Conservation (phyloP, 495 filamentous ascomycete genomes). For the Podospora sp. region DNA sequence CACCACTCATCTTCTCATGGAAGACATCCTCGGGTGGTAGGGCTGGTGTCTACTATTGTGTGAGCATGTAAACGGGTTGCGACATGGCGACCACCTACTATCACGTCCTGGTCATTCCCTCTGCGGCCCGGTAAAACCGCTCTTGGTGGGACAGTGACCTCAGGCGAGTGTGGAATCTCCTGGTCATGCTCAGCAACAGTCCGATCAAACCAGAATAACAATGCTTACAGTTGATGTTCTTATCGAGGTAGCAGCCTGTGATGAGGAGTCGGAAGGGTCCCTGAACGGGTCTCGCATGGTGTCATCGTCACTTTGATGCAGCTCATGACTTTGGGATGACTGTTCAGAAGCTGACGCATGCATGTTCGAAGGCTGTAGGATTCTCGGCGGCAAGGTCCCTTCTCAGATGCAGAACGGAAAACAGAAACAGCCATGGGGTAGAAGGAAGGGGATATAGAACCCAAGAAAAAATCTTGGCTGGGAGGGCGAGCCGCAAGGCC, state of each 20-base stretch:
- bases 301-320: not conserved
- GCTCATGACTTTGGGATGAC: conserved; percentile 12
- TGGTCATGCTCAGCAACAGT: not conserved
- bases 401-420: not conserved
- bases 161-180: not conserved
- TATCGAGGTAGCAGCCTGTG: conserved; percentile 18
- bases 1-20: conserved; percentile 24
- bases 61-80: not conserved
- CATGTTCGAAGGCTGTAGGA: not conserved
- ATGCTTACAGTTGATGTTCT: conserved; percentile 28
- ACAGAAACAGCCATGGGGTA: not conserved
- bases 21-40: conserved; percentile 20
- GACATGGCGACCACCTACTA: conserved; percentile 3
- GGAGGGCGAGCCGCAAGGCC: not conserved
- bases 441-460: not conserved
- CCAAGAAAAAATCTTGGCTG: not conserved
- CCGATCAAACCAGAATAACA: not conserved
- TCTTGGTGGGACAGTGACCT: conserved; percentile 3
- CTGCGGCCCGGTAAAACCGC: not conserved
- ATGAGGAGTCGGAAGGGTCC: conserved; percentile 31
- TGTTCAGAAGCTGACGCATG: not conserved
- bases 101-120: conserved; percentile 5
- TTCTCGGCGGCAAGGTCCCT: not conserved
- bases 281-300: conserved; percentile 31
- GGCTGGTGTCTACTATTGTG: conserved; percentile 19